Base-by-base conservation (phyloP, 192 early-diverging fungal species). In the Rhizophagus clarus region DNA sequence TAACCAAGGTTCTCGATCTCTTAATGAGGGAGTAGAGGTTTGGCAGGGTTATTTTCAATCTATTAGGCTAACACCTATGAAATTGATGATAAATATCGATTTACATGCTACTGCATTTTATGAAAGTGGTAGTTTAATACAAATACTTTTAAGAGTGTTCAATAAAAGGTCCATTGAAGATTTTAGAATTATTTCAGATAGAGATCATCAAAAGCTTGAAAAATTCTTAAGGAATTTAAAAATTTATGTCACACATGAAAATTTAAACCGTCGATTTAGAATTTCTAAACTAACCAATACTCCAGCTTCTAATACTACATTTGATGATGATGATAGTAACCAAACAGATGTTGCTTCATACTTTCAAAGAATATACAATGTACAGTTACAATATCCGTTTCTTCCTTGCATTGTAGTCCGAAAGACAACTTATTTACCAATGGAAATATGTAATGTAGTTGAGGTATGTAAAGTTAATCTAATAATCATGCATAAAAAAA, bases 41-140 rank as follows among this genome's bases (percentile, higher is more conserved):
- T 97, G 97, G 97, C 92, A 92, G 80, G 97, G 97, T 17, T 95
- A 94, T 82, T 97, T 95, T 79, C 95, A 97, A 74, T 95, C 93
- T 45, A 89, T 96, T 49, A 88, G 93, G 5, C 95, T 63, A 51
- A 62, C 20, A 45, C 8, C 70, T 87, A 84, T 80, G 0, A 85
- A 80, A 26, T 87, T 95, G 80, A 88, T 90, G 84, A 88, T 95
- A n/a, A 95, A 95, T 76, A 80, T 93, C 51, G 94, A 95, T 83
- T 88, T 93, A 0, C 86, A 85, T 5, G 88, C 92, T 12, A 93
- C 91, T 11, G 89, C 89, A 26, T 93, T 93, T 81, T 93, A 90
- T 66, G 82, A 88, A 64, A 81, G 88, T 9, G 90, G 94, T 4
- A 87, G 90, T 26, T 85, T 99, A 24, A 70, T 95, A 1, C 90